Evolutionary conservation across 1,284 basidiomycete genomes (phyloP), one percentile per base, ranked within the genome.

Genomic region (Moesziomyces sp.): DNA sequence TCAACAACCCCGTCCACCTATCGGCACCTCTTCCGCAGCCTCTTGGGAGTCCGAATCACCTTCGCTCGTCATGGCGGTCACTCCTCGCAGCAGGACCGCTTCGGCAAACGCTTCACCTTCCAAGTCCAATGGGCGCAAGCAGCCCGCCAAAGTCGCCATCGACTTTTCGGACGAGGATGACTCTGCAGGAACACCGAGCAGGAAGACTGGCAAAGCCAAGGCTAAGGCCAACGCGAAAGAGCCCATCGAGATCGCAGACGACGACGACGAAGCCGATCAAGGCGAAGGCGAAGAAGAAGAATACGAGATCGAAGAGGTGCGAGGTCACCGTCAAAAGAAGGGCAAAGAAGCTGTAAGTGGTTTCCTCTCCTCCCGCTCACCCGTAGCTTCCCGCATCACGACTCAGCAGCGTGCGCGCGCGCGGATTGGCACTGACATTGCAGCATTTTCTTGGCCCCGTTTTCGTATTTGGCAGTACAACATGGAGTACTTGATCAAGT

Each of bases 401-500:
- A n/a, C 38, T 18, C 38, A 40, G 38, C 38, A 34, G 14, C 38
- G 35, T 38, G 30, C 10, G 30, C 30, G 30, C 30, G 30, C 30
- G 30, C 30, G 13, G 30, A 34, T 13, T 13, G 30, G 13, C 11
- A 34, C 30, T 34, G 30, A 34, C 30, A 11, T 34, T 10, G 13
- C 30, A 10, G 30, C 30, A 34, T 2, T 52, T 23, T 19, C 13
- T 52, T n/a, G 11, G 5, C 5, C 26, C 13, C 23, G 35, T 43
- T 24, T 43, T 46, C 14, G 18, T 19, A 42, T 14, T 30, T 43
- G 23, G 14, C 43, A 74, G 60, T 59, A 65, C 54, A 49, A 51
- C 10, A 54, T 62, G 42, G 59, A 71, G 35, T 77, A 77, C 38
- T 24, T 57, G 4, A 65, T 77, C 71, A 77, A 77, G 48, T 77